phyloP scores from a whole-genome alignment of 345 rosid genomes.

The Jatropha curcas region DNA sequence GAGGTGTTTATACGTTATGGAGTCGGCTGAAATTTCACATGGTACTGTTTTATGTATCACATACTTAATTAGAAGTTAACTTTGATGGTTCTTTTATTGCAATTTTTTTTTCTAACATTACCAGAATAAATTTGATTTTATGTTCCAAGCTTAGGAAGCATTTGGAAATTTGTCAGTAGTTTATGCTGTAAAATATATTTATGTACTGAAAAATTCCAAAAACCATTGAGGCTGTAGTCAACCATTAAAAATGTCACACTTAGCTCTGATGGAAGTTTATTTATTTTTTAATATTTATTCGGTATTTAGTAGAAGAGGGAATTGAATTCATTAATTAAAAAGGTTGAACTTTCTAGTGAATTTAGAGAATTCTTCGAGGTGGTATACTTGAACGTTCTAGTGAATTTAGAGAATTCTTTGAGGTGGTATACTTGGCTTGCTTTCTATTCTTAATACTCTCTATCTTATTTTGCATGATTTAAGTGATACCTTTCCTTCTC shows the following conservation, averaged over 20 bases:
- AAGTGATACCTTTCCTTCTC: neutral
- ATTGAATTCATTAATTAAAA: neutral
- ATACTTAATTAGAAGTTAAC: neutral
- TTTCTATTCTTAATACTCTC: neutral
- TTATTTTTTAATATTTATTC: neutral
- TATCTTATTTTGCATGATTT: neutral
- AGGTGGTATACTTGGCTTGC: neutral
- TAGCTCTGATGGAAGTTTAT: neutral
- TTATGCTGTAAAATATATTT: neutral
- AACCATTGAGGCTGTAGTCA: neutral
- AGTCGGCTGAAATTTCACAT: neutral
- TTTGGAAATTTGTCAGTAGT: neutral
- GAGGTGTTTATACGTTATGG: slow-evolving; percentile 1
- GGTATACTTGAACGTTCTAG: neutral
- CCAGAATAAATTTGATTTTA: neutral
- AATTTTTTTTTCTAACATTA: neutral
- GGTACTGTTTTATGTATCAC: slow-evolving; percentile 13
- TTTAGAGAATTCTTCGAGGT: neutral
- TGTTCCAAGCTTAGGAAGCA: neutral
- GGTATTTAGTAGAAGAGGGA: neutral
- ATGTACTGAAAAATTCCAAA: neutral
- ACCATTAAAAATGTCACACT: neutral
- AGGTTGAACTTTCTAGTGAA: neutral
- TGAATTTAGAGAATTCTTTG: neutral
- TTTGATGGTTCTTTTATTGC: neutral